These are phyloP conservation scores for Plantago lanceolata DNA, from an alignment of 305 asterid species.

Conservation along the genomic window DNA sequence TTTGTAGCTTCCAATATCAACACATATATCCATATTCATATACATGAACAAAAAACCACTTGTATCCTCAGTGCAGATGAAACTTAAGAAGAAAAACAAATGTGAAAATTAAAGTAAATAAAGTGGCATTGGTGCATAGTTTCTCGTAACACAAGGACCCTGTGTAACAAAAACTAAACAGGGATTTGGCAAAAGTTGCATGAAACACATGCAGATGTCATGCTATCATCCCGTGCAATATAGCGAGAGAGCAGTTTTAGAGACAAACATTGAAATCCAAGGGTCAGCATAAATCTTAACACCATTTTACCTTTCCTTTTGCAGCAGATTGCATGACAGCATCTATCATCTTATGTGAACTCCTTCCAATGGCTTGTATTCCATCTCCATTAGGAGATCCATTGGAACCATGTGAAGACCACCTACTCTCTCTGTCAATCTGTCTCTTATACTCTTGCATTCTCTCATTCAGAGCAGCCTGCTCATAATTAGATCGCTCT, in stretches of 20 bases:
- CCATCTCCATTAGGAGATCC: constrained; percentile 99
- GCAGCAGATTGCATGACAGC: constrained; percentile 99
- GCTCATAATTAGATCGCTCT: constrained; percentile 92
- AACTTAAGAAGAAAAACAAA: background rate
- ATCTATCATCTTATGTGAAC: constrained; percentile 99
- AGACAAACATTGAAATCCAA: constrained; percentile 17
- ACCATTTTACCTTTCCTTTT: constrained; percentile 75
- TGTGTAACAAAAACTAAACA: background rate
- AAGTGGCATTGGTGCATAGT: too few species aligned
- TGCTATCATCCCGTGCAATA: background rate
- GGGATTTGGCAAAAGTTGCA: background rate
- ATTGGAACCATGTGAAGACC: constrained; percentile 75
- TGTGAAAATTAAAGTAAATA: constrained; percentile 3
- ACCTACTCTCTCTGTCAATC: constrained; percentile 87
- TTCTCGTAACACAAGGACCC: background rate
- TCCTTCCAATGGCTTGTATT: constrained; percentile 89
- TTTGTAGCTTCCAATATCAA: constrained; percentile 28
- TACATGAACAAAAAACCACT: background rate
- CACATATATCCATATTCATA: background rate
- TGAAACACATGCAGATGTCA: background rate
- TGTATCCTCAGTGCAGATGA: background rate
- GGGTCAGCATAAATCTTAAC: constrained; percentile 22
- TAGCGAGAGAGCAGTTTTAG: background rate
- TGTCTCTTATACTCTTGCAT: constrained; percentile 97
- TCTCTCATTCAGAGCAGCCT: constrained; percentile 96